Base-by-base conservation (phyloP, 2,329 filamentous ascomycete genomes). In the Rugonectria rugulosa region DNA sequence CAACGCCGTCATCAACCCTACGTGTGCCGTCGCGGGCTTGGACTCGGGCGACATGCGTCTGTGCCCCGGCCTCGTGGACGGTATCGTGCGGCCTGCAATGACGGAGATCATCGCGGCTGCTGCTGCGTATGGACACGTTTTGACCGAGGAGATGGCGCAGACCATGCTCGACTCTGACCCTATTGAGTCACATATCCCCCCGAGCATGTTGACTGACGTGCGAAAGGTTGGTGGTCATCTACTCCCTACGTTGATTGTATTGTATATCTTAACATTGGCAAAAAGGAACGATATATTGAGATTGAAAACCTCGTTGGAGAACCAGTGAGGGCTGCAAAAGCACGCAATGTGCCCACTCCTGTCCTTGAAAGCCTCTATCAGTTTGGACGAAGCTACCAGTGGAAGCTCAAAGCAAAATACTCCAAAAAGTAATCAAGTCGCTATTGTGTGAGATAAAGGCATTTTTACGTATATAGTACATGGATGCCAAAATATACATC, bases 271-370 rank as follows among this genome's bases (percentile, higher is more conserved):
- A 6, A 65, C 26, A n/a, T 34, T 5, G 29, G n/a, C 10, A 24
- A 5, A n/a, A 4, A 65, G 64, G 59, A 56, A n/a, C 64, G 64
- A 34, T 67, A 63, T 14, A 67, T 67, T 23, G 65, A 67, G 21
- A 47, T 63, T 15, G 65, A 67, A 36, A 67, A 66, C 24, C 47
- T 67, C 6, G 52, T 67, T 14, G 65, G 65, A n/a, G 65, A 67
- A 9, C 65, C 65, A 11, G 32, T 67, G 17, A 54, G 61, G 29
- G 61, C 57, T 17, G 65, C 62, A 21, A 56, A 64, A 20, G 57
- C 57, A 12, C 55, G 49, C 3, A 53, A 61, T 23, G 49, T 53
- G 11, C 49, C 49, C 20, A 45, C 19, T 2, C 49, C 49, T 21
- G 31, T 26, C 15, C 42, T 53, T 4, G 34, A 45, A 41, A 46